Base-by-base conservation (phyloP, 208 protist species). In the Leishmania tarentolae region DNA sequence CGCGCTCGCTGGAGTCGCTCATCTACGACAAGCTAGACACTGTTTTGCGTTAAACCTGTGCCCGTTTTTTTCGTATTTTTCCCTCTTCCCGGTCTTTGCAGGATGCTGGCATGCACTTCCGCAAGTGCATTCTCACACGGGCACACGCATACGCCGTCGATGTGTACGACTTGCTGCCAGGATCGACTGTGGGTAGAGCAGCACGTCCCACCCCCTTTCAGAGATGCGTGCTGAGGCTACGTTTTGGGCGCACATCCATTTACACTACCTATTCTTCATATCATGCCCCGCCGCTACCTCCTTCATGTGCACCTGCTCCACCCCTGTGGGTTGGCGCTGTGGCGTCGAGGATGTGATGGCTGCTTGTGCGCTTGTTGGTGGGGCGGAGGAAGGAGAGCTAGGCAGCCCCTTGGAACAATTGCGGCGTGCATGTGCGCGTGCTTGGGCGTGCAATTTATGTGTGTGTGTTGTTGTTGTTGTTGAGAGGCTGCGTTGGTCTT, bases 1-100 rank as follows among this genome's bases (percentile, higher is more conserved):
- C 89, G 40, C 91, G 90, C 68, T 89, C 94, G 17, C 89, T 96
- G 46, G 91, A 96, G 80, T 78, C 88, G 31, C 80, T 88, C 80
- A 88, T 97, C 59, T 90, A 90, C 65, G 94, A 97, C 74, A 93
- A 94, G 82, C 81, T 96, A 76, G 92, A 97, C 74, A 80, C 86
- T 0, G 88, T 88, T 3, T 75, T 85, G 46, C 86, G 84, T 17
- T 85, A 52, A 77, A 35, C 52, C 56, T 7, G 50, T 4, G 42
- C 31, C 19, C 31, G 1, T 57, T 13, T 61, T 61, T 50, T 28
- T 71, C 21, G 66, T n/a, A n/a, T n/a, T 35, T 73, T 28, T 52
- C 69, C 69, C 19, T n/a, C 40, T 53, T 73, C 8, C 69, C 28
- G 21, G 6, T 50, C 69, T 73, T 52, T 35, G 69, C 69, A 40